A percentile compares a stretch with the other conserved stretches of the same genome.
phyloP scores from a whole-genome alignment of 2,329 filamentous ascomycete genomes.

The Apiospora hydei region DNA sequence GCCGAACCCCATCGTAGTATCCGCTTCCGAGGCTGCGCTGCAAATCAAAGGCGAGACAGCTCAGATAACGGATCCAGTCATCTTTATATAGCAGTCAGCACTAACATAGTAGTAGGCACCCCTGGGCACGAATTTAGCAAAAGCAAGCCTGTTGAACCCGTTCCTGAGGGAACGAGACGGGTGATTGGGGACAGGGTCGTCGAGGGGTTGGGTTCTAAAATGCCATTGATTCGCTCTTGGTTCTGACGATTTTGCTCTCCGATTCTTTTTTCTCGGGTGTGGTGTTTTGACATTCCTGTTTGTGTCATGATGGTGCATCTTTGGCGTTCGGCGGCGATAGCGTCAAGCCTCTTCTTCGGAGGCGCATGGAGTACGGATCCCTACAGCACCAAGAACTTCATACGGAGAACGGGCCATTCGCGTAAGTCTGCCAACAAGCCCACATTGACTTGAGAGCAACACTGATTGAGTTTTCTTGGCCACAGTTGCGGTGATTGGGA shows the following conservation, averaged over 20 bases:
- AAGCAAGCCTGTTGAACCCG: conserved; percentile 5
- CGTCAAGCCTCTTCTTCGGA: not conserved
- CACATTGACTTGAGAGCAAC: not conserved
- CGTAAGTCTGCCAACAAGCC: not conserved
- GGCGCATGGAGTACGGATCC: conserved; percentile 1
- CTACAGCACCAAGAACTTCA: conserved; percentile 6
- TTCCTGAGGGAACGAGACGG: not conserved
- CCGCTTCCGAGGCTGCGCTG: not conserved
- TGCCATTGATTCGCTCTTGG: not conserved
- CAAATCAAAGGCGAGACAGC: not conserved
- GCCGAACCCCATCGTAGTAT: not conserved
- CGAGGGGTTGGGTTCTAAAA: not conserved
- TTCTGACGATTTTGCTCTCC: not conserved
- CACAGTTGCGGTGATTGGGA: conserved; percentile 25
- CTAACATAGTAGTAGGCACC: not conserved
- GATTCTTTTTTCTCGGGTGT: not conserved
- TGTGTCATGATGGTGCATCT: not conserved
- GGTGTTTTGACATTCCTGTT: not conserved
- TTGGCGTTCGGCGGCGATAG: conserved; percentile 4
- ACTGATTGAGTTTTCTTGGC: not conserved
- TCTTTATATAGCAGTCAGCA: conserved; percentile 3
- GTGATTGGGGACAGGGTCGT: no score
- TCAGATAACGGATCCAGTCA: not conserved
- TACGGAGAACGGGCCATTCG: conserved; percentile 10
- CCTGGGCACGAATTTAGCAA: not conserved